Base-by-base conservation (phyloP, 2,329 filamentous ascomycete species). In the Penicillium nordicum region DNA sequence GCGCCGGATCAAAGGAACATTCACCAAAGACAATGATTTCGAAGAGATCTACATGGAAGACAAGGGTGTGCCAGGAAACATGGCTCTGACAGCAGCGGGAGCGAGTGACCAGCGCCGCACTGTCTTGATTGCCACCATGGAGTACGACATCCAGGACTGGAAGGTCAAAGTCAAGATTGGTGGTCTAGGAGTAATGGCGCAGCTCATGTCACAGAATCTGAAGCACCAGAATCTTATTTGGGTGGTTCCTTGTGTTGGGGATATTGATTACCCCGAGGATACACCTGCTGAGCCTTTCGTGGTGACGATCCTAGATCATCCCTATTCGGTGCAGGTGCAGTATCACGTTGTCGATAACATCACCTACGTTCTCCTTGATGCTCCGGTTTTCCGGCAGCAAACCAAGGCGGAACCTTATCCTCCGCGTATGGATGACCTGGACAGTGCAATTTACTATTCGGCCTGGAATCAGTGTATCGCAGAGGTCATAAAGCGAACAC, bases 141-240 rank as follows among this genome's bases (percentile, higher is more conserved):
- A 88, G 69, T 88, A 88, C 70, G 84, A 88, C 60, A 88, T 88
- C 58, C 83, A 86, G 57, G 86, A 88, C 65, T 88, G 86, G 83
- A 78, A 73, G 7, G 85, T 88, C 74, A 88, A 87, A 72, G 85
- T 88, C 72, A 88, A 88, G 73, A 88, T 88, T 50, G 86, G 86
- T 62, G 86, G 86, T 63, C 77, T 88, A 4, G 86, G 86, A 72
- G 85, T 88, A 59, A 88, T 88, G 86, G 85, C 86, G 27, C 83
- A 86, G 62, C 74, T 88, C 1, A 88, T 88, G 85, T 84, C 83
- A 16, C 85, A 86, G 66, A 82, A 84, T 46, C 78, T 88, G 5
- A 77, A 80, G 6, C 84, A 88, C 60, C 82, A 87, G 64, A 81
- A 88, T 65, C 76, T 88, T 1, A 82, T 88, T 61, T 88, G 82